Base-by-base conservation (phyloP, 805 yeast species). In the Ogataea nakhonphanomensis region DNA sequence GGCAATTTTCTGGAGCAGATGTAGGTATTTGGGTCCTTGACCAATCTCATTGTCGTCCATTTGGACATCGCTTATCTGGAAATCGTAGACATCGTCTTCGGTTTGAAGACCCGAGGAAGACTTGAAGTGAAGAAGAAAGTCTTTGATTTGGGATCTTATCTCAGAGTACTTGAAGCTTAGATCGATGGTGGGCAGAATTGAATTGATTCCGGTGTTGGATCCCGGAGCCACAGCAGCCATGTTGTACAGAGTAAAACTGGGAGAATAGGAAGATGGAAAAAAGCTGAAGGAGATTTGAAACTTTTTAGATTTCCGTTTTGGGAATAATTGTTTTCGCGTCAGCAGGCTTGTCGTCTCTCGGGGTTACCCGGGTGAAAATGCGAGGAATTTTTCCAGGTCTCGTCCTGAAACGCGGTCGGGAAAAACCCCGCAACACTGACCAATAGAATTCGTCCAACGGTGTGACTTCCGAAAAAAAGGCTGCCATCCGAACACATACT, bases 1-100 rank as follows among this genome's bases (percentile, higher is more conserved):
- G 44, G 97, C 89, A 24, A 93, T 74, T 50, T 78, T 69, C 57
- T 88, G 96, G 33, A 93, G 67, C 5, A 84, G 50, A 24, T 67
- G 69, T 79, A 84, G 67, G 65, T 93, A 93, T 61, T 93, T 93
- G 17, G 84, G 81, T 25, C 81, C 82, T 26, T 44, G 43, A 9
- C 62, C 62, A 25, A 53, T 44, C 5, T 49, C 53, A n/a, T 52
- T 53, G 23, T 53, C 59, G 9, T 52, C 57, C 12, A 54, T 53
- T 22, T 46, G 53, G 5, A 52, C 29, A 3, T 55, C 62, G 33
- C 59, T 65, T 11, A 64, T 59, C 30, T 53, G 55, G 32, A 62
- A 58, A 41, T 69, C 71, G 41, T 57, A 65, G 33, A 64, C 44
- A 35, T 63, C 66, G 34, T 59, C 66, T 1, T 55, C 51, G 3